phyloP scores from a whole-genome alignment of 2,329 filamentous ascomycete genomes.

The Gnomoniopsis sp. region DNA sequence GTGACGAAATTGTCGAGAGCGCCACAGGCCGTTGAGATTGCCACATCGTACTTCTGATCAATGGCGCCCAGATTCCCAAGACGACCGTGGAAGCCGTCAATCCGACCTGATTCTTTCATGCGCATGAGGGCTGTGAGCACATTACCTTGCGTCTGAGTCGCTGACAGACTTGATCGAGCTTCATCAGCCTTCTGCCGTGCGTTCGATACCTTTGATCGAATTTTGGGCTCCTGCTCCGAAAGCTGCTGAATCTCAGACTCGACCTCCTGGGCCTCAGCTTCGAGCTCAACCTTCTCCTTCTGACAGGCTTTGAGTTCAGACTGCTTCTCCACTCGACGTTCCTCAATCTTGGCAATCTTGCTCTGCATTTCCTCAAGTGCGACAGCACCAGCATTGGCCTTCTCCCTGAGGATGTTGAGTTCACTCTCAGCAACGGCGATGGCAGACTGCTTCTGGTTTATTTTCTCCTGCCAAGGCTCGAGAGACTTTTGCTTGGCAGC shows the following conservation, averaged over 20 bases:
- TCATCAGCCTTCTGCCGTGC: conserved; percentile 95
- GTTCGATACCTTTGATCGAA: conserved; percentile 81
- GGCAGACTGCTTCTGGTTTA: conserved; percentile 91
- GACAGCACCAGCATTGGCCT: conserved; percentile 80
- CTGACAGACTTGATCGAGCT: conserved; percentile 83
- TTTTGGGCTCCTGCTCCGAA: conserved; percentile 71
- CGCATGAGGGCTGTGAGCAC: conserved; percentile 90
- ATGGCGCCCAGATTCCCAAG: conserved; percentile 93
- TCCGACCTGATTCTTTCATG: conserved; percentile 91
- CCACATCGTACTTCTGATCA: conserved; percentile 89
- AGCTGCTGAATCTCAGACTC: conserved; percentile 72
- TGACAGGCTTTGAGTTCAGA: conserved; percentile 74
- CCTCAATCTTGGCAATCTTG: conserved; percentile 72
- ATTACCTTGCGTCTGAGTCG: conserved; percentile 88
- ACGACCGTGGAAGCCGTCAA: conserved; percentile 94
- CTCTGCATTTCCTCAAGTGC: conserved; percentile 78
- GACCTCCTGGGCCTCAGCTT: conserved; percentile 71
- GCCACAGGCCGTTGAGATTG: conserved; percentile 95
- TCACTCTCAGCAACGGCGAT: conserved; percentile 95
- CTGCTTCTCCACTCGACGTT: conserved; percentile 67
- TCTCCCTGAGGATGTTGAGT: conserved; percentile 84
- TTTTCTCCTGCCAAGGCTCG: conserved; percentile 95
- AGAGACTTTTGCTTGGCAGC: conserved; percentile 87
- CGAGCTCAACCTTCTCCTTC: conserved; percentile 65
- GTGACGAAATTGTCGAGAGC: conserved; percentile 94